Conservation (phyloP, 2,329 filamentous ascomycete genomes). For the Apiospora arundinis region DNA sequence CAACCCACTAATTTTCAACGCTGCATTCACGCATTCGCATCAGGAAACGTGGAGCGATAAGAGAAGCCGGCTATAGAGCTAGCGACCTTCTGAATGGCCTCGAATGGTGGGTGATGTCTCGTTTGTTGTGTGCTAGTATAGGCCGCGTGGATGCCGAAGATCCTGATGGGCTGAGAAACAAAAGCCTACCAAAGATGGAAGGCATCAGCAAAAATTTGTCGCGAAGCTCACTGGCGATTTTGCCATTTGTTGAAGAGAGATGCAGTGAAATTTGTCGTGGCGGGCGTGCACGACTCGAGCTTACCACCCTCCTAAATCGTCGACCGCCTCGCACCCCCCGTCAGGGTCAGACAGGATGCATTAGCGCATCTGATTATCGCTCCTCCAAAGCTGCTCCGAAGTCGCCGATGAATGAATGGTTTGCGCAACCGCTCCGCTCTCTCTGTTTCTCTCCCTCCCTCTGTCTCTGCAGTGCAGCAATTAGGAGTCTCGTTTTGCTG, state of each 20-base stretch:
- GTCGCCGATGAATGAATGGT: background rate
- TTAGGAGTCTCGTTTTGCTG: background rate
- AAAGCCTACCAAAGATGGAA: background rate
- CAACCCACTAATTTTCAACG: background rate
- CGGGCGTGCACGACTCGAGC: slow-evolving; percentile 3
- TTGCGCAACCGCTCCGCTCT: background rate
- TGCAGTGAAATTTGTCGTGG: slow-evolving; percentile 13
- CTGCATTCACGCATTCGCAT: background rate
- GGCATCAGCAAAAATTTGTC: background rate
- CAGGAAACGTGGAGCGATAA: slow-evolving; percentile 16
- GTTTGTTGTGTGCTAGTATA: background rate
- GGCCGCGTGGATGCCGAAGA: background rate
- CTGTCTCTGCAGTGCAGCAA: background rate
- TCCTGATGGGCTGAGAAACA: background rate
- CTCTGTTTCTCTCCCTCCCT: background rate
- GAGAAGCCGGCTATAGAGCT: background rate
- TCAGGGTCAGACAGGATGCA: slow-evolving; percentile 13
- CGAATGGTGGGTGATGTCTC: background rate
- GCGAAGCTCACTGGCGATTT: background rate
- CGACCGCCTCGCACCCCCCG: background rate
- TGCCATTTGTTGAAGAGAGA: background rate
- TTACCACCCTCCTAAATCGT: background rate
- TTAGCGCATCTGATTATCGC: slow-evolving; percentile 6
- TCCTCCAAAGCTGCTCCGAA: background rate
- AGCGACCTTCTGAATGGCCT: background rate